Percentiles rank a stretch among this genome's conserved stretches.
Conservation (phyloP, 2,329 filamentous ascomycete species). For the Allantophomopsis cytisporea region DNA sequence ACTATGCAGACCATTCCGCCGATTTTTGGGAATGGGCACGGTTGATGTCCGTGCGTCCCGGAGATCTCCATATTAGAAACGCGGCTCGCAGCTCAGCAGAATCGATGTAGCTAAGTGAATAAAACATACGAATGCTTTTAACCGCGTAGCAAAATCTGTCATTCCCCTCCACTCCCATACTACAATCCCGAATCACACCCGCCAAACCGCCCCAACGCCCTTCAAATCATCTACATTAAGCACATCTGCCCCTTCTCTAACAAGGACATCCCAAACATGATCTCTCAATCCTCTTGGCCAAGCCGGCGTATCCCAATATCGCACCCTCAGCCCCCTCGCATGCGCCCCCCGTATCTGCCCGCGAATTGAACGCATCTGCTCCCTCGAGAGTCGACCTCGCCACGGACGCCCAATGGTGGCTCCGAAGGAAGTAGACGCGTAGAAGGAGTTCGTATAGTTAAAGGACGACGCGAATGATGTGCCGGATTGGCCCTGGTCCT, state of each 20-base stretch:
- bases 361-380: conserved; percentile 28
- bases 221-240: conserved; percentile 48
- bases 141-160: too few relatives aligned
- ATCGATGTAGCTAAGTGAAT: too few relatives aligned
- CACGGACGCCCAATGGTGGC: too few relatives aligned
- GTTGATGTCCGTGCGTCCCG: too few relatives aligned
- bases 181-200: too few relatives aligned
- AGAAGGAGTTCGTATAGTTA: conserved; percentile 46
- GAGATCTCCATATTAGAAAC: too few relatives aligned
- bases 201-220: conserved; percentile 20
- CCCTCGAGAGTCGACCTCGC: too few relatives aligned
- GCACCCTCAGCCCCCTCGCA: conserved; percentile 34
- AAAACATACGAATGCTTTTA: too few relatives aligned
- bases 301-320: conserved; percentile 46
- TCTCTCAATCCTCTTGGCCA: conserved; percentile 42
- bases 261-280: conserved; percentile 38
- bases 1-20: too few relatives aligned
- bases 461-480: conserved; percentile 23
- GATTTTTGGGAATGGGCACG: too few relatives aligned
- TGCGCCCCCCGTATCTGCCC: conserved; percentile 33
- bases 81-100: too few relatives aligned
- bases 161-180: too few relatives aligned
- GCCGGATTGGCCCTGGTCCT: conserved; percentile 28
- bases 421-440: conserved; percentile 49
- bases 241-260: conserved; percentile 43